Conservation (phyloP, 768 basidiomycete genomes). For the Leccinum uliginosum region DNA sequence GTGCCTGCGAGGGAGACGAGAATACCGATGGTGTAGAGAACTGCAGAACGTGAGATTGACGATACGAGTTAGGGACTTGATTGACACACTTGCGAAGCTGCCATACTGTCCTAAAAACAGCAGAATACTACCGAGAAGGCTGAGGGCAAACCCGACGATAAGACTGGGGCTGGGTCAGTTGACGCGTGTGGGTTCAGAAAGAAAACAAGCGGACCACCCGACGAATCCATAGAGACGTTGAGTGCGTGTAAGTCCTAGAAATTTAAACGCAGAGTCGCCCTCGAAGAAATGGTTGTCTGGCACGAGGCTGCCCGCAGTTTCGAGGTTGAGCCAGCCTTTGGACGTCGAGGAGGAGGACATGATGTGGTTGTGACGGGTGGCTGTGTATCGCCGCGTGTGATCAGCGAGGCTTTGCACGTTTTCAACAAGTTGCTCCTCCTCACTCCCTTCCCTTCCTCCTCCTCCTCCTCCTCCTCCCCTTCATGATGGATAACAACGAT, state of each 20-base stretch:
- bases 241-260: constrained; percentile 71
- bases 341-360: constrained; percentile 25
- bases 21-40: constrained; percentile 79
- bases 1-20: constrained; percentile 82
- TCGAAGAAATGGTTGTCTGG: constrained; percentile 84
- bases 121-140: constrained; percentile 72
- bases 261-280: constrained; percentile 83
- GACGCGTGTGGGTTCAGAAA: neutral
- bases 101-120: constrained; percentile 66
- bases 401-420: constrained; percentile 27
- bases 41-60: constrained; percentile 35
- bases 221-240: constrained; percentile 84
- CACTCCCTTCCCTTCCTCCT: neutral
- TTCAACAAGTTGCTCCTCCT: neutral
- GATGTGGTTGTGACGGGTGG: neutral
- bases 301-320: constrained; percentile 54
- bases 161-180: constrained; percentile 44
- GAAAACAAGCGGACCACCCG: constrained; percentile 55
- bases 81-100: constrained; percentile 68
- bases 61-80: neutral
- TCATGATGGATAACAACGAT: neutral
- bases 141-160: constrained; percentile 70
- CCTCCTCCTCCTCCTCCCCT: neutral
- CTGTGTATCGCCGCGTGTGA: constrained; percentile 25
- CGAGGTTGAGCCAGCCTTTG: constrained; percentile 87